Percentiles rank a stretch among this genome's conserved stretches.
Conservation (phyloP, 768 basidiomycete genomes). For the Kwoniella botswanensis region DNA sequence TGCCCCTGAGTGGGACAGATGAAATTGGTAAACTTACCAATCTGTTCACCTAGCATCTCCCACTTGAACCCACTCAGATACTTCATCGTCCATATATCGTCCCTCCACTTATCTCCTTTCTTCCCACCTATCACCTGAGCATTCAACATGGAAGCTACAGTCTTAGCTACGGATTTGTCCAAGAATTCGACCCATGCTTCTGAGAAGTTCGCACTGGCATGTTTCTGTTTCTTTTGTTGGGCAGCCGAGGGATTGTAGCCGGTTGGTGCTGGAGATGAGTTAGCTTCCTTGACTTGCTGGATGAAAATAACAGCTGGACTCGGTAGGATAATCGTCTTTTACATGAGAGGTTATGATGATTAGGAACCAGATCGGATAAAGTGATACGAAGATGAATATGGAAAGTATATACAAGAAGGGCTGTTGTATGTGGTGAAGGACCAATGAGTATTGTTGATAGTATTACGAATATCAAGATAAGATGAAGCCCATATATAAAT, state of each 20-base stretch:
- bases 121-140: constrained; percentile 82
- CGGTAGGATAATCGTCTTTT: too few species aligned
- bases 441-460: too few species aligned
- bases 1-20: not conserved
- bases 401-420: too few species aligned
- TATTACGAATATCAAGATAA: too few species aligned
- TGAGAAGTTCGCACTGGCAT: constrained; percentile 85
- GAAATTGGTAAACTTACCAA: constrained; percentile 68
- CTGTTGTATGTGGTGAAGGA: too few species aligned
- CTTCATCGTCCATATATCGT: constrained; percentile 99
- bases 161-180: constrained; percentile 87
- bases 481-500: too few species aligned
- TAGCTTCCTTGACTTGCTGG: not conserved
- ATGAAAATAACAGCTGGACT: too few species aligned
- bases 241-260: constrained; percentile 38
- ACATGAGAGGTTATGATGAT: too few species aligned
- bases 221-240: constrained; percentile 69
- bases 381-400: too few species aligned
- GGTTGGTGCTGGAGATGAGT: constrained; percentile 64
- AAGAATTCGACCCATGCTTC: constrained; percentile 99
- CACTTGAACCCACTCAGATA: constrained; percentile 97
- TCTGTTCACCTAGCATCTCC: constrained; percentile 98
- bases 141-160: constrained; percentile 92
- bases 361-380: too few species aligned
- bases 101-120: constrained; percentile 70